Conservation (phyloP, 176 grass and related monocot species). For the Carex kokanica region DNA sequence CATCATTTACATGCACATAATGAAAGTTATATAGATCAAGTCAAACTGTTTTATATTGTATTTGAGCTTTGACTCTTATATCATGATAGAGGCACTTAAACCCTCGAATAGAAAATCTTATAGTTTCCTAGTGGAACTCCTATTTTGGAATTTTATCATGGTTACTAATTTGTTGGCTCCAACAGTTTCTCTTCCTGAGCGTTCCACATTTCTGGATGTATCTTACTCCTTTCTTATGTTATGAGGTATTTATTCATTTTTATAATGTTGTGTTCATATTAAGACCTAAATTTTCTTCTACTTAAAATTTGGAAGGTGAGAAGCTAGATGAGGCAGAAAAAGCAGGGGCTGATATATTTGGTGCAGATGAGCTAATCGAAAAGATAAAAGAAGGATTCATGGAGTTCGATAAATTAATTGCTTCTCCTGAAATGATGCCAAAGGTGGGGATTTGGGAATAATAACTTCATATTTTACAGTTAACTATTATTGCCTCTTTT, state of each 20-base stretch:
- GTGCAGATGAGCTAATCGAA: slow-evolving; percentile 87
- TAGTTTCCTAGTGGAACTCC: neutral
- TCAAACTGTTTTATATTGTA: neutral
- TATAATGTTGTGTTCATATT: neutral
- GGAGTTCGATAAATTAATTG: slow-evolving; percentile 98
- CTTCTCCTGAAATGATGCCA: slow-evolving; percentile 99
- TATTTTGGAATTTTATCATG: neutral
- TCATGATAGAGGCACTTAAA: neutral
- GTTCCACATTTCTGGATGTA: neutral
- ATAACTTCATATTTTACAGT: slow-evolving; percentile 17
- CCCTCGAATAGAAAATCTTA: neutral
- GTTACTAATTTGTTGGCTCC: neutral
- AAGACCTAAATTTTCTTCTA: neutral
- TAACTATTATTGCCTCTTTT: slow-evolving; percentile 23
- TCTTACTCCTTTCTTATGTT: neutral
- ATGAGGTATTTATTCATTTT: neutral
- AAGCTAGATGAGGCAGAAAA: slow-evolving; percentile 90
- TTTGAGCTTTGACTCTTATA: neutral
- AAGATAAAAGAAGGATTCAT: slow-evolving; percentile 97
- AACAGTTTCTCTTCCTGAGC: neutral
- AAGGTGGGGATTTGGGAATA: slow-evolving; percentile 54
- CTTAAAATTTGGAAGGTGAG: slow-evolving; percentile 60
- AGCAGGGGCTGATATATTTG: slow-evolving; percentile 89
- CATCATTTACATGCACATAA: neutral
- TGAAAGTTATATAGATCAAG: neutral